phyloP scores from a whole-genome alignment of 192 early-diverging fungal genomes.

The Geranomyces variabilis region DNA sequence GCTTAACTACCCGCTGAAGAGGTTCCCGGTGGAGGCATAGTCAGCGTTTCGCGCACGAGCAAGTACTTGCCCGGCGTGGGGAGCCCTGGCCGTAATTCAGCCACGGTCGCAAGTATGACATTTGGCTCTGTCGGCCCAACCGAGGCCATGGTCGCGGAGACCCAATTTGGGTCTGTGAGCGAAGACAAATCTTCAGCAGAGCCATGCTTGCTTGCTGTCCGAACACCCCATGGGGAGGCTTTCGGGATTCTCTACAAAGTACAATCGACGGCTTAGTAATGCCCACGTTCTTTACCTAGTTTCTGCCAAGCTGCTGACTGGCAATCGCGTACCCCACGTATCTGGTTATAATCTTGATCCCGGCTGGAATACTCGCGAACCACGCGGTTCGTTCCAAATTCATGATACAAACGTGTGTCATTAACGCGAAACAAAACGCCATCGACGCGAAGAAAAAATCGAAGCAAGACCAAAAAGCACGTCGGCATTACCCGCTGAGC shows the following conservation, averaged over 20 bases:
- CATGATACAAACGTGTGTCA: constrained; percentile 89
- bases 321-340: constrained; percentile 50
- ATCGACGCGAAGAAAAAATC: constrained; percentile 93
- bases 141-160: constrained; percentile 24
- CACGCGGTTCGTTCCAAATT: constrained; percentile 69
- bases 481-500: constrained; percentile 88
- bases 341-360: constrained; percentile 61
- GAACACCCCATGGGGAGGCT: constrained; percentile 26
- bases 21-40: too few relatives aligned
- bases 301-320: background rate
- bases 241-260: constrained; percentile 41
- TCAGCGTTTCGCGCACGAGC: background rate
- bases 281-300: background rate
- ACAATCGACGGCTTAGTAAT: background rate
- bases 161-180: constrained; percentile 47
- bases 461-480: constrained; percentile 83
- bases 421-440: constrained; percentile 88
- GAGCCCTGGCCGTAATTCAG: background rate
- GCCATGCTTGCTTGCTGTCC: background rate
- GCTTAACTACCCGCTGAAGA: too few relatives aligned
- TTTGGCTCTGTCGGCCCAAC: background rate
- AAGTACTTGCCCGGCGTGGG: constrained; percentile 3
- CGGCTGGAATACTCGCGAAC: constrained; percentile 72
- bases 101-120: background rate
- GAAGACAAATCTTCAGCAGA: constrained; percentile 33